phyloP scores from a whole-genome alignment of 345 rosid species.

The Clarkia xantiana region DNA sequence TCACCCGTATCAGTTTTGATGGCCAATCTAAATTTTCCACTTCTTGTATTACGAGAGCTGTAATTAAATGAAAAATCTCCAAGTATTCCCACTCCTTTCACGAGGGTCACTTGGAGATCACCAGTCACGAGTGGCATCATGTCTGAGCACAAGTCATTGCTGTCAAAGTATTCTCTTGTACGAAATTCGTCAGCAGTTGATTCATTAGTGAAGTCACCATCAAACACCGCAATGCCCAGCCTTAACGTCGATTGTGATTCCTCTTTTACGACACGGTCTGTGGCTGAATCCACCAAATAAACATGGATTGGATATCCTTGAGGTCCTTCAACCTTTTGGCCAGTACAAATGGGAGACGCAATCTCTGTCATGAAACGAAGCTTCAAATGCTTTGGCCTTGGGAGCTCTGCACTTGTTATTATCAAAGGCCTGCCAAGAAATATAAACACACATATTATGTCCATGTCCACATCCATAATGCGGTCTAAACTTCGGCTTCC shows the following conservation, averaged over 20 bases:
- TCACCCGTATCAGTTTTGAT: background rate
- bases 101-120: background rate
- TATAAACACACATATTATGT: background rate
- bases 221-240: background rate
- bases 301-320: conserved; percentile 1
- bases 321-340: background rate
- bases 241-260: background rate
- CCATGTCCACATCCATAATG: no score
- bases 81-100: background rate
- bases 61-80: no score
- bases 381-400: background rate
- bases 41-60: background rate
- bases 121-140: conserved; percentile 2
- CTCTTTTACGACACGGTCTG: background rate
- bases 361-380: conserved; percentile 1
- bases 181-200: background rate
- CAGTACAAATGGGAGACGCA: background rate
- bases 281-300: background rate
- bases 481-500: no score
- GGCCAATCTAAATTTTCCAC: conserved; percentile 5
- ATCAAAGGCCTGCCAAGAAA: background rate
- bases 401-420: background rate
- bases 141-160: background rate
- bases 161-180: background rate
- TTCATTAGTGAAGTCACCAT: conserved; percentile 3